phyloP scores from a whole-genome alignment of 805 yeast genomes.

The Pichia rugopelliculosa region DNA sequence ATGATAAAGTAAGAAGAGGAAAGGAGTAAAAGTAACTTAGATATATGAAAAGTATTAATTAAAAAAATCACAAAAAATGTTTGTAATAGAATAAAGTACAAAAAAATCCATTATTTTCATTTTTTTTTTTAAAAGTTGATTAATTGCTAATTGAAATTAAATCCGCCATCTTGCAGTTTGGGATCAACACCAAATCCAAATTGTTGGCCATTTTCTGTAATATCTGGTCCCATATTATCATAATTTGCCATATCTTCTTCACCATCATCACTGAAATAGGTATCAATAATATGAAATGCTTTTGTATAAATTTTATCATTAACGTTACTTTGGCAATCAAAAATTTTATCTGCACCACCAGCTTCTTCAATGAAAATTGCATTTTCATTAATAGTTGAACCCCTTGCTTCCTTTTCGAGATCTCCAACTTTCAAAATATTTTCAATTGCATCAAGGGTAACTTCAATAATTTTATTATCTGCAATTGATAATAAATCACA shows the following conservation, averaged over 20 bases:
- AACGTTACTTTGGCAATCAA: conserved; percentile 84
- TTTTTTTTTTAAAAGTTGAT: neutral
- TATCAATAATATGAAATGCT: conserved; percentile 84
- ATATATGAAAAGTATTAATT: neutral
- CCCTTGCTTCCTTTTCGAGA: conserved; percentile 72
- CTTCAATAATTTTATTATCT: conserved; percentile 88
- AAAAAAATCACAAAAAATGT: neutral
- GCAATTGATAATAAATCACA: conserved; percentile 86
- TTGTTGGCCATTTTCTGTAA: conserved; percentile 55
- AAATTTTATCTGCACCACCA: conserved; percentile 95
- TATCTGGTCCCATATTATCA: conserved; percentile 60
- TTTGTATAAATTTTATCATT: conserved; percentile 90
- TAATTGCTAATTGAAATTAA: conserved; percentile 34
- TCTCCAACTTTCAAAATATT: conserved; percentile 94
- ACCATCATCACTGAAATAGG: conserved; percentile 81
- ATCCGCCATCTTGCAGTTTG: conserved; percentile 38
- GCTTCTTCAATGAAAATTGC: conserved; percentile 95
- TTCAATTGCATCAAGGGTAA: conserved; percentile 90
- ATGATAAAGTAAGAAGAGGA: neutral
- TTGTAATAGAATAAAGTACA: neutral
- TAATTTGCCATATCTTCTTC: conserved; percentile 34
- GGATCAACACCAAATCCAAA: conserved; percentile 79
- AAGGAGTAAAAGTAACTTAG: neutral
- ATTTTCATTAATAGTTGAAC: conserved; percentile 67
- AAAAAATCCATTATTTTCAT: neutral